phyloP scores from a whole-genome alignment of 148 eudicot species.

The Spergularia marina region DNA sequence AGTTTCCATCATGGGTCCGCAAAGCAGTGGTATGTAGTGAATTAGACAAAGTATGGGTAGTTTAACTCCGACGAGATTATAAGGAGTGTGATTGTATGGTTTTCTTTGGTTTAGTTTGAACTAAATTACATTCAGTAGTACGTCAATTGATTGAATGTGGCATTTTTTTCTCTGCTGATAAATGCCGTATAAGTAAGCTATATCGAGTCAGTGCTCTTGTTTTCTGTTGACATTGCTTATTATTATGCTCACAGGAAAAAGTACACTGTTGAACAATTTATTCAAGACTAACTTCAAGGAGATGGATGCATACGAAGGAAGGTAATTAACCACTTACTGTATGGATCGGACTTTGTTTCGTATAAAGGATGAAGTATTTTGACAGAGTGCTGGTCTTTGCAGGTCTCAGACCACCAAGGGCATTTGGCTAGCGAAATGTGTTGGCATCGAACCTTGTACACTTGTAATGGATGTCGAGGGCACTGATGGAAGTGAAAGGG shows the following conservation, averaged over 20 bases:
- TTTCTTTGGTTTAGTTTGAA: too few relatives aligned
- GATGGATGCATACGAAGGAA: conserved; percentile 95
- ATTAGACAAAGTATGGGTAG: not conserved
- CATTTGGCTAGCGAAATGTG: conserved; percentile 85
- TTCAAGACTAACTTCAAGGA: conserved; percentile 82
- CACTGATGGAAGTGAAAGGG: conserved; percentile 97
- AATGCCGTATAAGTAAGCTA: not conserved
- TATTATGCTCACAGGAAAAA: conserved; percentile 56
- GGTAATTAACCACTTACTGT: conserved; percentile 37
- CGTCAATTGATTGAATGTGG: too few relatives aligned
- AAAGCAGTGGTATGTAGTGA: conserved; percentile 81
- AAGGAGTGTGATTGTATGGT: too few relatives aligned
- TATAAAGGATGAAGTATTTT: not conserved
- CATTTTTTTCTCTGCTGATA: too few relatives aligned
- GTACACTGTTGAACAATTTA: conserved; percentile 74
- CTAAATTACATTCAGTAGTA: too few relatives aligned
- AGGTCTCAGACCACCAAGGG: conserved; percentile 98
- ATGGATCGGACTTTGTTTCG: conserved; percentile 13
- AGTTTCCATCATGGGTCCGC: conserved; percentile 99
- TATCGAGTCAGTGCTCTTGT: not conserved
- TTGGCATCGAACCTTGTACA: conserved; percentile 86
- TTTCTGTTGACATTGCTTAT: not conserved
- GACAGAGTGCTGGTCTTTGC: conserved; percentile 13
- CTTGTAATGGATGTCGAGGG: conserved; percentile 98
- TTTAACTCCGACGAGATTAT: too few relatives aligned